A percentile compares a stretch with the other conserved stretches of the same genome.
Conservation (phyloP, 2,329 filamentous ascomycete species). For the Cladosporium sp. region DNA sequence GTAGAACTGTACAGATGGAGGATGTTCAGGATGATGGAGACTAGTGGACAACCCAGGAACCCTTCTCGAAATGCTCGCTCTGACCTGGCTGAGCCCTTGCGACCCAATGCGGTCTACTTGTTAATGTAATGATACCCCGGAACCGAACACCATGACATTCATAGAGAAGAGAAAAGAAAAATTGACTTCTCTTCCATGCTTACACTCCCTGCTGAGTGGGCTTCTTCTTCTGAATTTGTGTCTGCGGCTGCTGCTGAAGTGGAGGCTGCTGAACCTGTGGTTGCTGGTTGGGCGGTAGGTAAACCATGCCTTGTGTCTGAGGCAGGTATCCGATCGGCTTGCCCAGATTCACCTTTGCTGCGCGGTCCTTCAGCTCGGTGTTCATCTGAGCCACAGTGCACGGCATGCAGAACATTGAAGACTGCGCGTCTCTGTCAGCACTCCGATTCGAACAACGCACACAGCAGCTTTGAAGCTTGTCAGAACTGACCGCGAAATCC, state of each 20-base stretch:
- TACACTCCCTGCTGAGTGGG: neutral
- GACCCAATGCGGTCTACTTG: neutral
- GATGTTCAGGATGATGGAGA: conserved; percentile 49
- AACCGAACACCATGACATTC: neutral
- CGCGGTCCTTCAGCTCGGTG: conserved; percentile 26
- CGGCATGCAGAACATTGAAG: conserved; percentile 15
- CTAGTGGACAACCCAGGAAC: conserved; percentile 13
- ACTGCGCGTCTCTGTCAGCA: neutral
- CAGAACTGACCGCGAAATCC: conserved; percentile 18
- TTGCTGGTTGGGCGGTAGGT: conserved; percentile 2
- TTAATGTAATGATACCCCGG: conserved; percentile 8
- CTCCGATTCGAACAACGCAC: neutral
- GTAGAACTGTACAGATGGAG: conserved; percentile 46
- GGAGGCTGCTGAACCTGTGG: no score
- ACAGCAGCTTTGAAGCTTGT: neutral
- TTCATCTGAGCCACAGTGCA: conserved; percentile 27
- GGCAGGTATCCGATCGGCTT: neutral
- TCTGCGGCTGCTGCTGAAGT: no score
- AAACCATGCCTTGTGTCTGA: conserved; percentile 7
- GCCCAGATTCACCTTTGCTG: conserved; percentile 12
- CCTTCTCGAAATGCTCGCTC: neutral
- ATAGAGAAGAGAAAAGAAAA: neutral
- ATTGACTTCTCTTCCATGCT: neutral
- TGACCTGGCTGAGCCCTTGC: neutral
- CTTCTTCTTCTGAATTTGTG: neutral